Conservation (phyloP, 2,329 filamentous ascomycete genomes). For the Biscogniauxia marginata region DNA sequence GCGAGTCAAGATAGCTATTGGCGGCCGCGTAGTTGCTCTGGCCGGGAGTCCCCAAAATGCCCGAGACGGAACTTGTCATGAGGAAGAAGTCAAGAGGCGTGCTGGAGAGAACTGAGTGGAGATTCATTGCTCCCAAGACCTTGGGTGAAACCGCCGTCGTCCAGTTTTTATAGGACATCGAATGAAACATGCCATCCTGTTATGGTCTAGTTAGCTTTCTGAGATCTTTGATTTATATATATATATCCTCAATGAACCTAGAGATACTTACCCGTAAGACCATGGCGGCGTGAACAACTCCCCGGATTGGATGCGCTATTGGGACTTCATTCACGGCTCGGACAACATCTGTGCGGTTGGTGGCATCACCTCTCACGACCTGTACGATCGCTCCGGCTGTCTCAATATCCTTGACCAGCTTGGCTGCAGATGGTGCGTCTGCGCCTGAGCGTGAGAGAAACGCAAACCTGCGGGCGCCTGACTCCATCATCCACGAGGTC, state of each 20-base stretch:
- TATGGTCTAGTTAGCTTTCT: no score
- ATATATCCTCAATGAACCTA: no score
- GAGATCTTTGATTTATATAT: no score
- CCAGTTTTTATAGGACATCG: conserved; percentile 7
- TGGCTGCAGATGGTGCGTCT: conserved; percentile 26
- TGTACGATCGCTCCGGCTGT: no score
- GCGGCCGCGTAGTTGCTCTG: conserved; percentile 25
- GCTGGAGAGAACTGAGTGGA: conserved; percentile 11
- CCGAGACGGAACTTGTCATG: conserved; percentile 26
- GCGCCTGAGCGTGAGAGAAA: conserved; percentile 35
- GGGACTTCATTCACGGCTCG: no score
- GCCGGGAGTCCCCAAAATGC: conserved; percentile 16
- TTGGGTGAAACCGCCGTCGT: conserved; percentile 15
- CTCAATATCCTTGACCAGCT: no score
- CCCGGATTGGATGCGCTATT: conserved; percentile 18
- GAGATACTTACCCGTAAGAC: no score
- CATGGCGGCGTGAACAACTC: conserved; percentile 29
- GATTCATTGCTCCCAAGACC: conserved; percentile 9
- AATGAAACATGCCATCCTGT: conserved; percentile 18
- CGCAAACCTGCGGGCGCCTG: conserved; percentile 31
- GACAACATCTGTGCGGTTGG: no score
- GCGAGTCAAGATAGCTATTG: conserved; percentile 21
- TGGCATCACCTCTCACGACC: no score
- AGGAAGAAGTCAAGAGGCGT: conserved; percentile 23
- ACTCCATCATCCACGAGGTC: conserved; percentile 34